A percentile compares a stretch with the other conserved stretches of the same genome.
These are phyloP conservation scores for Cyberlindnera euphorbiiphila DNA, from an alignment of 805 yeast genomes.

Conservation along the genomic window DNA sequence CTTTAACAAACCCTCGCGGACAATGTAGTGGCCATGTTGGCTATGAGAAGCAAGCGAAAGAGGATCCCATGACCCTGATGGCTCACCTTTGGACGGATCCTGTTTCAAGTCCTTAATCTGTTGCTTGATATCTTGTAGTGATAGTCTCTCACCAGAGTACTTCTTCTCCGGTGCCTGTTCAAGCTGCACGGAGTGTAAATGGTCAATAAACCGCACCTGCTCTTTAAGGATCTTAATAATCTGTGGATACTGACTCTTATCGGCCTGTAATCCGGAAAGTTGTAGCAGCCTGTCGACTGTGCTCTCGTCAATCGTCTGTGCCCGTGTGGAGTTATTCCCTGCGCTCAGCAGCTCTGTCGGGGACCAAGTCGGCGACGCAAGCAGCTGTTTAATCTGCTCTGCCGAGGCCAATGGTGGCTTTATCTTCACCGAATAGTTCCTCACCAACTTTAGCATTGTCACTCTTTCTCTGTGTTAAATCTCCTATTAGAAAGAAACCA, in stretches of 20 bases:
- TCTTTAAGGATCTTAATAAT: slow-evolving; percentile 37
- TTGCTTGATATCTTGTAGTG: slow-evolving; percentile 30
- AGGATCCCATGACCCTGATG: slow-evolving; percentile 40
- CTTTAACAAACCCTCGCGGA: slow-evolving; percentile 44
- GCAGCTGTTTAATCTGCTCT: slow-evolving; percentile 12
- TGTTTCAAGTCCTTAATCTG: slow-evolving; percentile 26
- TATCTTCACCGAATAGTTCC: slow-evolving; percentile 6
- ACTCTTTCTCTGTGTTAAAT: not conserved
- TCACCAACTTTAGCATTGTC: slow-evolving; percentile 3
- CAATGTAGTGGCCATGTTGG: slow-evolving; percentile 38
- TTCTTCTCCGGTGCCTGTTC: slow-evolving; percentile 18
- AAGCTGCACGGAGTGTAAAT: slow-evolving; percentile 34
- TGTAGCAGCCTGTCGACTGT: slow-evolving; percentile 35
- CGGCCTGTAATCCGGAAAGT: slow-evolving; percentile 46
- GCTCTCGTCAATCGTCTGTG: slow-evolving; percentile 9
- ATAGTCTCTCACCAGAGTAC: slow-evolving; percentile 29
- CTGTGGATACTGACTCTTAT: slow-evolving; percentile 26
- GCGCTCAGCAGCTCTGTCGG: slow-evolving; percentile 23
- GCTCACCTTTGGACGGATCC: slow-evolving; percentile 38
- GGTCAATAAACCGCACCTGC: slow-evolving; percentile 48
- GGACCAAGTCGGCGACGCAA: slow-evolving; percentile 23
- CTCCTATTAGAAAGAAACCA: not conserved
- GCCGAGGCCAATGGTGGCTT: slow-evolving; percentile 6
- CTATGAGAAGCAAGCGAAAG: slow-evolving; percentile 31
- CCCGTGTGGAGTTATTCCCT: slow-evolving; percentile 18